phyloP scores from a whole-genome alignment of 1,284 basidiomycete species.

The Flammula alnicola region DNA sequence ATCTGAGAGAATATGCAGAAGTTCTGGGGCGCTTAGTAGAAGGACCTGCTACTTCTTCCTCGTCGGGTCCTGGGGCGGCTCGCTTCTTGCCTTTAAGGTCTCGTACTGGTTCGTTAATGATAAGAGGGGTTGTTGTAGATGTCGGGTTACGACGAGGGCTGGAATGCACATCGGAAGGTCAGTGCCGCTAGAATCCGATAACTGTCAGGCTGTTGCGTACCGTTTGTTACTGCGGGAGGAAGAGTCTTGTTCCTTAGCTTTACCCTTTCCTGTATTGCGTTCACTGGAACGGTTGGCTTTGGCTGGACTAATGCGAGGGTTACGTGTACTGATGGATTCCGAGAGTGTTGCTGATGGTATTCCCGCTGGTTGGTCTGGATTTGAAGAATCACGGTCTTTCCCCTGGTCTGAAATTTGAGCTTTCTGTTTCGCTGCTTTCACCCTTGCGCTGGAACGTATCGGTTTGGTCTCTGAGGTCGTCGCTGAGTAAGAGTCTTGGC shows the following conservation, averaged over 20 bases:
- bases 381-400: conserved; percentile 40
- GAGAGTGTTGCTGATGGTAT: conserved; percentile 38
- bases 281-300: conserved; percentile 63
- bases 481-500: conserved; percentile 38
- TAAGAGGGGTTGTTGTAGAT: conserved; percentile 52
- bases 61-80: conserved; percentile 71
- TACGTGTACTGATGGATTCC: conserved; percentile 38
- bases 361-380: conserved; percentile 34
- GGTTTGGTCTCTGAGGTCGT: conserved; percentile 50
- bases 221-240: conserved; percentile 56
- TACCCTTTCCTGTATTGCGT: conserved; percentile 57
- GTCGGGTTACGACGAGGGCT: conserved; percentile 64
- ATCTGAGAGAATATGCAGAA: conserved; percentile 69
- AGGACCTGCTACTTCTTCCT: conserved; percentile 56
- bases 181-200: conserved; percentile 27
- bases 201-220: conserved; percentile 46
- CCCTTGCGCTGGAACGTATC: conserved; percentile 74
- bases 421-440: conserved; percentile 75
- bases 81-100: conserved; percentile 87
- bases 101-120: conserved; percentile 74
- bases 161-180: conserved; percentile 19
- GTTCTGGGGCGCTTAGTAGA: conserved; percentile 64
- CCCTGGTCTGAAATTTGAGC: conserved; percentile 48
- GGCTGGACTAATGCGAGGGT: conserved; percentile 44
- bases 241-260: conserved; percentile 64